These are phyloP conservation scores for Aspergillus amoenus DNA, from an alignment of 2,329 filamentous ascomycete species.

Conservation along the genomic window DNA sequence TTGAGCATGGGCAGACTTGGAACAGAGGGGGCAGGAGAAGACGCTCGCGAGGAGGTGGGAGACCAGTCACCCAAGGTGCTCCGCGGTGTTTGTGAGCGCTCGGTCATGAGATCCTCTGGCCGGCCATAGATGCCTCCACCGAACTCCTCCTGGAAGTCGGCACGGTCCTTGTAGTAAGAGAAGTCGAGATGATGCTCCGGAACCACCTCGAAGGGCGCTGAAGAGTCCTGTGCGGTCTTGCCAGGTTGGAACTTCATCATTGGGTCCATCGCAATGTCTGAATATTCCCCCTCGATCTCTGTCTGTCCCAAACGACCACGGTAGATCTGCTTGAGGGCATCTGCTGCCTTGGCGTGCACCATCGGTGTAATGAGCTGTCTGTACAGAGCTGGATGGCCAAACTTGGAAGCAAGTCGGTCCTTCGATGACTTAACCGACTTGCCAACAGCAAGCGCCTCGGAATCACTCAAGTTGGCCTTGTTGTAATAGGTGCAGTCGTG, in stretches of 20 bases:
- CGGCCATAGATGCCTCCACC: slow-evolving; percentile 65
- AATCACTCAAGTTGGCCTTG: slow-evolving; percentile 58
- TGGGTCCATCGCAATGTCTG: slow-evolving; percentile 75
- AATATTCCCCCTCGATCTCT: slow-evolving; percentile 51
- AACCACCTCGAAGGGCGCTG: slow-evolving; percentile 85
- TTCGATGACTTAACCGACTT: slow-evolving; percentile 44
- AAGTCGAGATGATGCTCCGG: slow-evolving; percentile 85
- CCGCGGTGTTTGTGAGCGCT: slow-evolving; percentile 45
- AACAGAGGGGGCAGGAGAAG: slow-evolving; percentile 41
- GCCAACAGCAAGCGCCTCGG: slow-evolving; percentile 41
- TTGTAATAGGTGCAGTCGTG: slow-evolving; percentile 77
- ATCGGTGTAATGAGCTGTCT: slow-evolving; percentile 88
- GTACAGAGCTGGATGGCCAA: slow-evolving; percentile 89
- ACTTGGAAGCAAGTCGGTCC: slow-evolving; percentile 71
- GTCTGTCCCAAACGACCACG: slow-evolving; percentile 69
- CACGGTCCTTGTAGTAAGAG: slow-evolving; percentile 84
- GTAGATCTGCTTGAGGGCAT: slow-evolving; percentile 82
- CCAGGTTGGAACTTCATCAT: slow-evolving; percentile 66
- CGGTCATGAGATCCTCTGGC: slow-evolving; percentile 46
- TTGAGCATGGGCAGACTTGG: slow-evolving; percentile 26
- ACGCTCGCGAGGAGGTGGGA: slow-evolving; percentile 40
- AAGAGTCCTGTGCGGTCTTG: slow-evolving; percentile 41
- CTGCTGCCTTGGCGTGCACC: slow-evolving; percentile 88
- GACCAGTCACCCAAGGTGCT: slow-evolving; percentile 39
- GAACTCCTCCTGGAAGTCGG: slow-evolving; percentile 83